A percentile compares a stretch with the other conserved stretches of the same genome.
Conservation (phyloP, 192 early-diverging fungal species). For the Coemansia pectinata region DNA sequence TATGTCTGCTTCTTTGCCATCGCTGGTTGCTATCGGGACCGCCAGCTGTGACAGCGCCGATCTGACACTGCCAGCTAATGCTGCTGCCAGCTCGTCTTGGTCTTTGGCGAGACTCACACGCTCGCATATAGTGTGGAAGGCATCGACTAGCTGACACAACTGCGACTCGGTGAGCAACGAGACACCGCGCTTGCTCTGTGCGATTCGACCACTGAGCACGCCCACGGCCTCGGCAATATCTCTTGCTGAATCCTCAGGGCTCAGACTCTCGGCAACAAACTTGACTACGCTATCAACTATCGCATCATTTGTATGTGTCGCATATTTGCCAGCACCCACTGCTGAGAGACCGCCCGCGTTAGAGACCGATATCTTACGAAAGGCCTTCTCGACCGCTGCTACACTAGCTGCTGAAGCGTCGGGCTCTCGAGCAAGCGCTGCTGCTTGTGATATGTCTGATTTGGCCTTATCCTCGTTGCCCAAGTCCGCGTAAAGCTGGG, state of each 20-base stretch:
- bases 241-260: background rate
- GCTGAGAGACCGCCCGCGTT: background rate
- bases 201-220: conserved; percentile 1
- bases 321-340: conserved; percentile 1
- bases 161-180: background rate
- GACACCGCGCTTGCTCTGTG: background rate
- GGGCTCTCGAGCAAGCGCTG: conserved; percentile 27
- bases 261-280: background rate
- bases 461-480: conserved; percentile 27
- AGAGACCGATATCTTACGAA: conserved; percentile 21
- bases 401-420: conserved; percentile 15
- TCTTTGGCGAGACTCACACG: background rate
- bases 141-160: conserved; percentile 11
- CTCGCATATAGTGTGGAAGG: conserved; percentile 21
- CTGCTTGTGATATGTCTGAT: conserved; percentile 35
- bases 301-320: background rate
- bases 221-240: background rate
- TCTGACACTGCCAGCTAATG: conserved; percentile 8
- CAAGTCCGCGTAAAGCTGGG: conserved; percentile 24
- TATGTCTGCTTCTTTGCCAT: background rate
- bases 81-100: background rate
- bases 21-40: background rate
- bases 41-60: background rate
- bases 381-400: conserved; percentile 34
- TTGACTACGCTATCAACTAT: background rate